These are phyloP conservation scores for Pseudoturritis turrita DNA, from an alignment of 345 rosid species.

Conservation along the genomic window DNA sequence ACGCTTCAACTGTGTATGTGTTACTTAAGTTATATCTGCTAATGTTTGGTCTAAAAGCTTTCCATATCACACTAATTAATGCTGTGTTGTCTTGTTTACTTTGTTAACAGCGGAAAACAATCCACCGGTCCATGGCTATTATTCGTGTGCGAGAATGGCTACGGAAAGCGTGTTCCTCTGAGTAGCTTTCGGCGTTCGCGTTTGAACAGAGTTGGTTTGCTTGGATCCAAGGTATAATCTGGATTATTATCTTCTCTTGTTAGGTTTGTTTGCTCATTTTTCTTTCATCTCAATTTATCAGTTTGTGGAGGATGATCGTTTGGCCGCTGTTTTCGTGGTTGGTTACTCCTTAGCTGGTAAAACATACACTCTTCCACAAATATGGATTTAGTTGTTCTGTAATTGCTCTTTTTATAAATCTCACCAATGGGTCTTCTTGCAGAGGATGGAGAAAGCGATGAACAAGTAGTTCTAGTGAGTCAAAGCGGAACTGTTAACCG, in stretches of 20 bases:
- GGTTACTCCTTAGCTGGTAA: slow-evolving; percentile 86
- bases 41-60: not conserved
- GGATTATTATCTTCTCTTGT: not conserved
- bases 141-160: slow-evolving; percentile 81
- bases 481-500: slow-evolving; percentile 89
- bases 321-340: slow-evolving; percentile 86
- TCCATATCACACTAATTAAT: not conserved
- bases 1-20: slow-evolving; percentile 45
- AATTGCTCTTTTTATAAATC: slow-evolving; percentile 1
- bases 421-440: not conserved
- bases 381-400: not conserved
- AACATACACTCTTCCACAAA: not conserved
- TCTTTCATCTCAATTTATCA: slow-evolving; percentile 24
- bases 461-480: slow-evolving; percentile 90
- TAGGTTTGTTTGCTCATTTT: not conserved
- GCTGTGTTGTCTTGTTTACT: not conserved
- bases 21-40: slow-evolving; percentile 8
- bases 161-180: slow-evolving; percentile 91
- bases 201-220: slow-evolving; percentile 75
- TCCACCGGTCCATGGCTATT: slow-evolving; percentile 80
- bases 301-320: slow-evolving; percentile 69
- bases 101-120: slow-evolving; percentile 36
- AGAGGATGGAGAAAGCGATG: slow-evolving; percentile 93
- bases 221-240: slow-evolving; percentile 69
- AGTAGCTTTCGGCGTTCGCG: slow-evolving; percentile 57